Conservation (phyloP, 305 asterid genomes). For the Solanum aculeatissimum region DNA sequence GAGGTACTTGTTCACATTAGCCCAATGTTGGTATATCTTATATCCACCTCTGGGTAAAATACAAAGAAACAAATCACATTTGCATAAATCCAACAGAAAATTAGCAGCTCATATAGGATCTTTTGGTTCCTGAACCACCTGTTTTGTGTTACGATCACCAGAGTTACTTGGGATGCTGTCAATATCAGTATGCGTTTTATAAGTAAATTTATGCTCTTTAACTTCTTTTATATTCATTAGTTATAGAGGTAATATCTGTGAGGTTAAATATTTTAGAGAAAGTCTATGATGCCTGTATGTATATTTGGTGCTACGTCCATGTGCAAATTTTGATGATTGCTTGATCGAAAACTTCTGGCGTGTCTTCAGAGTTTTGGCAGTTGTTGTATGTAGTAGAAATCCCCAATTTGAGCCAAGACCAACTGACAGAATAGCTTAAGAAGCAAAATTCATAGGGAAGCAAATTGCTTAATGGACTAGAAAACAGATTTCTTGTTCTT, state of each 20-base stretch:
- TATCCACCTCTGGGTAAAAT: not conserved
- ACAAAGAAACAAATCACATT: not conserved
- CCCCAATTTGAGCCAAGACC: not conserved
- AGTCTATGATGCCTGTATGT: not conserved
- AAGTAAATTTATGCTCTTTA: not conserved
- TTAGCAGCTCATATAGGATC: not conserved
- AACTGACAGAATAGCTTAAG: not conserved
- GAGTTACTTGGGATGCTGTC: not conserved
- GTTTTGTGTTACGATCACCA: not conserved
- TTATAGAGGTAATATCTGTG: not conserved
- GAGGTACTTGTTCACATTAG: not conserved
- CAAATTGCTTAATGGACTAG: not conserved
- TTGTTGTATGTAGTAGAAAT: not conserved
- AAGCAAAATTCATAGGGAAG: not conserved
- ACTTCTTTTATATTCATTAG: not conserved
- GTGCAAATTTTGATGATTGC: not conserved
- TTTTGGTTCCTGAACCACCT: not conserved
- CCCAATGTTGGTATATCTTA: not conserved
- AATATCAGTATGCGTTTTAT: not conserved
- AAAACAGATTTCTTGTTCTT: not conserved
- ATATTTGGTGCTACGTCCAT: not conserved
- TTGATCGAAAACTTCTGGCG: not conserved
- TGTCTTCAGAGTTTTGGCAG: not conserved
- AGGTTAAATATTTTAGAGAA: not conserved
- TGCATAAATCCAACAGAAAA: not conserved